Evolutionary conservation across 306 rosid genomes (phyloP).

Genomic region (Glycine soja): DNA sequence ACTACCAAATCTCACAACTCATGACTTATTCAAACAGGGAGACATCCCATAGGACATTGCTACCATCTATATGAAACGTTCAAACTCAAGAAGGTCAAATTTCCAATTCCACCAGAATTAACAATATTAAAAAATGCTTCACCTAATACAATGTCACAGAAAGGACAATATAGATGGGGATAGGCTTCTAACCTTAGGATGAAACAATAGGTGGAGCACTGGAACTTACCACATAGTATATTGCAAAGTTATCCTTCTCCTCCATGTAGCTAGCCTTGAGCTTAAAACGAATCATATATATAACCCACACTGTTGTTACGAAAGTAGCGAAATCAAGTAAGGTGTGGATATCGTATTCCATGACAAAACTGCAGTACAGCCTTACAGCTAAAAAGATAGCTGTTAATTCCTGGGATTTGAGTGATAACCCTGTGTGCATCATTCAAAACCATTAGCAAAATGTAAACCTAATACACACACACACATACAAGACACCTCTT

Average conservation of each 20-base stretch:
- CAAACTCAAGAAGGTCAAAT: background rate
- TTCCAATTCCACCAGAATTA: background rate
- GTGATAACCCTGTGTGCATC: slow-evolving; percentile 84
- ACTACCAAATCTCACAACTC: background rate
- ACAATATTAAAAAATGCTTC: background rate
- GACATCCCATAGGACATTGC: background rate
- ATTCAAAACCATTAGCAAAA: slow-evolving; percentile 34
- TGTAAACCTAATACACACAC: background rate
- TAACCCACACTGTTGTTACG: slow-evolving; percentile 88
- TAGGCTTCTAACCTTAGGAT: slow-evolving; percentile 22
- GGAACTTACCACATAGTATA: slow-evolving; percentile 83
- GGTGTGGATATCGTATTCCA: slow-evolving; percentile 99
- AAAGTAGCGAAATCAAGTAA: slow-evolving; percentile 88
- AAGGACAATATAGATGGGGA: background rate
- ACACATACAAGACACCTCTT: background rate
- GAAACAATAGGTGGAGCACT: background rate
- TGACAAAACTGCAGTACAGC: slow-evolving; percentile 94
- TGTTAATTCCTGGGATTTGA: slow-evolving; percentile 93
- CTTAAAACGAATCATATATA: slow-evolving; percentile 94
- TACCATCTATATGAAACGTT: background rate
- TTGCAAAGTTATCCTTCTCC: slow-evolving; percentile 95
- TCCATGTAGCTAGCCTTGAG: slow-evolving; percentile 97
- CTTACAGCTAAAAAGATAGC: slow-evolving; percentile 96
- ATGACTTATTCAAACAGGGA: background rate
- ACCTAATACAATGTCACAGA: background rate